Evolutionary conservation across 2,329 filamentous ascomycete genomes (phyloP), one percentile per base, ranked within the genome.

Genomic region (Bipolaris cookei): DNA sequence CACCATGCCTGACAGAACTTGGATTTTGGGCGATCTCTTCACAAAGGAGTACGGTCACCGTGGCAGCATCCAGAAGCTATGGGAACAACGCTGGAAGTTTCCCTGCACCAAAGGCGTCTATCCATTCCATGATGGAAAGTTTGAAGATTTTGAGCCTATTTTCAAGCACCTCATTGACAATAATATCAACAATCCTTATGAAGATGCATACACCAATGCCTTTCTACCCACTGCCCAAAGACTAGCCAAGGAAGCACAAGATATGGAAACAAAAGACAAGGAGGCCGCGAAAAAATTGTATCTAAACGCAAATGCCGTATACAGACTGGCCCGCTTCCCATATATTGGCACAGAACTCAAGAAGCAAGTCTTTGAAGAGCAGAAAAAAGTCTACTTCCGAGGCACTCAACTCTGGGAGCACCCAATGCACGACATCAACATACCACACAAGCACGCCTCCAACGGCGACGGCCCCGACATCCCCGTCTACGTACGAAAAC

Each of bases 291-390:
- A 83, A 2, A 81, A 81, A 11, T 75, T 88, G 2, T 90, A 88
- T 70, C 81, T 90, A n/a, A 86, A 89, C 20, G 88, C 88, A 4
- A 89, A 88, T 20, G 86, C 87, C n/a, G 81, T 92, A 6, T 88
- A 88, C 71, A 83, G 90, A 46, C 89, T 92, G 59, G 84, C 89
- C 0, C 84, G 90, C 13, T 91, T 92, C 69, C 89, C 90, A 1
- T 80, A 80, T 30, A 80, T 80, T 28, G 74, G 79, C 4, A 81
- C 79, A 0, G 69, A 71, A 2, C 73, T 78, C 49, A 80, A 91
- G 74, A 83, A 84, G 66, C 68, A 79, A 14, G 88, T 87, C 2
- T 91, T 88, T 82, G 79, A 84, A 65, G 79, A 82, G 62, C 88
- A 90, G 68, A 91, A 91, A 72, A 71, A 80, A 25, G 82, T 83